Evolutionary conservation across 768 basidiomycete species (phyloP).

Genomic region (Filobasidium wieringae): DNA sequence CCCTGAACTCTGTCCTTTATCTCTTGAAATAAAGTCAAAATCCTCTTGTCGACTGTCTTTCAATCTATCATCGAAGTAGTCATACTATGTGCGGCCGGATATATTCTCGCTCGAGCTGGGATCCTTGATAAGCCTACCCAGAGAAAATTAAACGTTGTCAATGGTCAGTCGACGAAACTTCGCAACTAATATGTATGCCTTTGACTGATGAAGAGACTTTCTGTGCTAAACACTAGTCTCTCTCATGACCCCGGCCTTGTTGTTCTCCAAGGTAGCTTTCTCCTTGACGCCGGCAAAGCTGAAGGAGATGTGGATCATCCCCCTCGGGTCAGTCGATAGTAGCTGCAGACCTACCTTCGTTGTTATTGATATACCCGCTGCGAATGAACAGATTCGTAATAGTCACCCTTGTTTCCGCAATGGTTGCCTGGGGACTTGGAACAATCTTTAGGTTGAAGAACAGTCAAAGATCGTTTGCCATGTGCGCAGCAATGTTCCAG

Average conservation of each 20-base stretch:
- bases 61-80: slow-evolving; percentile 83
- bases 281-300: slow-evolving; percentile 54
- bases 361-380: slow-evolving; percentile 34
- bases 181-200: not conserved
- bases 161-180: slow-evolving; percentile 44
- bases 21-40: not conserved
- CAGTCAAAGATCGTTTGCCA: slow-evolving; percentile 50
- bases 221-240: slow-evolving; percentile 48
- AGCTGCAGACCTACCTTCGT: not conserved
- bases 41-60: not conserved
- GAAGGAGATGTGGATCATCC: slow-evolving; percentile 40
- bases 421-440: slow-evolving; percentile 54
- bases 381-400: slow-evolving; percentile 70
- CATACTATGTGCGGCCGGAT: slow-evolving; percentile 66
- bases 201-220: not conserved
- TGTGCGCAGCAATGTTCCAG: slow-evolving; percentile 38
- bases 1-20: not conserved
- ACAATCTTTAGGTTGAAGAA: slow-evolving; percentile 54
- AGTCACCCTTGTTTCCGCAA: slow-evolving; percentile 60
- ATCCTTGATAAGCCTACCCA: slow-evolving; percentile 82
- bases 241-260: slow-evolving; percentile 58
- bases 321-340: slow-evolving; percentile 30
- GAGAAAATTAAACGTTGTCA: slow-evolving; percentile 41
- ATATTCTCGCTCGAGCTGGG: slow-evolving; percentile 58
- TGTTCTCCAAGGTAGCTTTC: slow-evolving; percentile 93